Evolutionary conservation across 768 basidiomycete species (phyloP).

Genomic region (Russula earlei): DNA sequence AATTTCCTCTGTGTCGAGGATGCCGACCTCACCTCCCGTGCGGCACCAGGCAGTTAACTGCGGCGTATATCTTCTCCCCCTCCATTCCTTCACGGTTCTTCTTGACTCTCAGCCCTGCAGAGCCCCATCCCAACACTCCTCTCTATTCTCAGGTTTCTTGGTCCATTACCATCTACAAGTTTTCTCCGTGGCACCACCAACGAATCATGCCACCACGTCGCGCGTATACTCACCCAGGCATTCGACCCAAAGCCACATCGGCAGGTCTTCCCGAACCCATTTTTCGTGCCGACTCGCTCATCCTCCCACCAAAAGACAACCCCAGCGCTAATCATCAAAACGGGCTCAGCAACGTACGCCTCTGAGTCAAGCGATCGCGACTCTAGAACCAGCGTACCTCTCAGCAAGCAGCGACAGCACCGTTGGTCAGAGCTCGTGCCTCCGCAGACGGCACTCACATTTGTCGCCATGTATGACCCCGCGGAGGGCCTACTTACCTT

Average conservation of each 20-base stretch:
- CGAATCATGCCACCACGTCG: slow-evolving; percentile 3
- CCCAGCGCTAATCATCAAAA: slow-evolving; percentile 2
- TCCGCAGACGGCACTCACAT: slow-evolving; percentile 45
- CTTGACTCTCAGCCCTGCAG: slow-evolving; percentile 13
- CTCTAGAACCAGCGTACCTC: neutral
- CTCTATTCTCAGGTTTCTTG: neutral
- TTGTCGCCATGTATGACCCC: slow-evolving; percentile 52
- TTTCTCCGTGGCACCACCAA: neutral
- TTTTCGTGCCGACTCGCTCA: neutral
- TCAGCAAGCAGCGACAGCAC: slow-evolving; percentile 7
- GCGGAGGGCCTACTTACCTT: slow-evolving; percentile 50
- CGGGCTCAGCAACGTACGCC: neutral
- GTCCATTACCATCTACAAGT: neutral
- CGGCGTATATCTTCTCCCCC: slow-evolving; percentile 6
- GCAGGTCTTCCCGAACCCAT: neutral
- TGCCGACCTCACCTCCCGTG: slow-evolving; percentile 10
- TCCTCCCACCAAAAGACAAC: slow-evolving; percentile 4
- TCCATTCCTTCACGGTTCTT: neutral
- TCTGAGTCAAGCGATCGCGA: neutral
- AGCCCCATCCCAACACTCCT: slow-evolving; percentile 1
- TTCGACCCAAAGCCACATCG: slow-evolving; percentile 4
- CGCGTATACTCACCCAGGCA: slow-evolving; percentile 1
- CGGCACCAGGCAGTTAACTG: slow-evolving; percentile 2
- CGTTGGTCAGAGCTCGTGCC: slow-evolving; percentile 53
- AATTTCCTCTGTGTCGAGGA: slow-evolving; percentile 10